Base-by-base conservation (phyloP, 345 rosid genomes). In the Murraya paniculata region DNA sequence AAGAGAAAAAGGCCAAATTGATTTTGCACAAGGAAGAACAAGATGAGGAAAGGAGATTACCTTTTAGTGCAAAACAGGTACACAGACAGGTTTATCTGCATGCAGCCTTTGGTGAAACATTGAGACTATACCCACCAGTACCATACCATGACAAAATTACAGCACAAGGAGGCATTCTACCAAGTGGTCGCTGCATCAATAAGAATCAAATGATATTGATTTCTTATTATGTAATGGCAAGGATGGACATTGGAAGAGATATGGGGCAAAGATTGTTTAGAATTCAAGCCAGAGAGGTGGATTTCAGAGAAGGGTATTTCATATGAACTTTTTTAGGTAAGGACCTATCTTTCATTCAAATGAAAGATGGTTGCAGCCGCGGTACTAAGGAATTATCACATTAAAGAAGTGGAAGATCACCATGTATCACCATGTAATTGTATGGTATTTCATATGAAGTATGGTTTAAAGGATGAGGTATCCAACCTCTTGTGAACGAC, bases 221-320 rank as follows among this genome's bases (percentile, higher is more conserved):
- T 24, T 80, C 74, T 1, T 13, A 68, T 11, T 82, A 35, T 31
- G 56, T 79, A 3, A 82, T 82, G 79, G 84, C 78, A 18, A 72
- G 76, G 5, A 77, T 41, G 48, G 48, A 39, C 1, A 11, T 39
- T 65, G 45, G 45, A 74, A 35, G 67, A 78, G 56, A 75, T 82
- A 1, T 85, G 85, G 82, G 84, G 82, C 5, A 45, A 80, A 25
- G 88, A 85, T 57, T 85, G 85, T 33, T 30, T 59, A 16, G 77
- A 82, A 35, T 85, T 82, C 14, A 41, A 41, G 48, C 48, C 48
- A 41, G 14, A 41, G 14, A 41, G 14, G 16, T 41, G 14, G 48
- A 41, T 10, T 41, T 73, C 80, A 0, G 80, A 75, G 11, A 38
- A 60, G 84, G 78, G 8, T 28, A n/a, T n/a, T n/a, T n/a, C n/a